Percentiles rank a stretch among this genome's conserved stretches.
Evolutionary conservation across 2,329 filamentous ascomycete genomes (phyloP).

Genomic region (Ophiocordyceps australis): DNA sequence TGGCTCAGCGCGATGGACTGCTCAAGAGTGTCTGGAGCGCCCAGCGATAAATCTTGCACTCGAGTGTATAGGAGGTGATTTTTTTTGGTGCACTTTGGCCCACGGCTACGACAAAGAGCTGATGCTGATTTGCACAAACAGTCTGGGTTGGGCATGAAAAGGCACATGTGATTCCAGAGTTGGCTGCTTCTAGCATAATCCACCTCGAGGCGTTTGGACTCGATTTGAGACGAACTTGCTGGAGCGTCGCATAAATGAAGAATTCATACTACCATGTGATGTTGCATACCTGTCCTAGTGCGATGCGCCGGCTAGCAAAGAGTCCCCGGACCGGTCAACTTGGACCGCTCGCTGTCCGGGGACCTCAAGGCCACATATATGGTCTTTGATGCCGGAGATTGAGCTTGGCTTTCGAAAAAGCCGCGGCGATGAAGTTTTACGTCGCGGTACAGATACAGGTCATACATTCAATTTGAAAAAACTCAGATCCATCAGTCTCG

Average conservation of each 20-base stretch:
- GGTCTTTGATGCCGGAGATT: conserved; percentile 41
- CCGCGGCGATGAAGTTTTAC: conserved; percentile 33
- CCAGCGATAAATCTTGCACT: conserved; percentile 31
- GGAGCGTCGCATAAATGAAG: too few species aligned
- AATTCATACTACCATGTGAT: too few species aligned
- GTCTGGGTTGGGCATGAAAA: conserved; percentile 16
- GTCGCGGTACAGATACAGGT: conserved; percentile 50
- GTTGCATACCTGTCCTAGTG: too few species aligned
- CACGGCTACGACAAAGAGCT: conserved; percentile 1
- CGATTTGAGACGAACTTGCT: conserved; percentile 21
- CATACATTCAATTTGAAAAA: conserved; percentile 22
- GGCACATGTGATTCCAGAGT: conserved; percentile 20
- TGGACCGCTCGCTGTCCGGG: conserved; percentile 23
- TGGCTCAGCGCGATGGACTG: conserved; percentile 90
- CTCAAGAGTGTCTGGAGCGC: conserved; percentile 94
- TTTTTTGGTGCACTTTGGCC: background rate
- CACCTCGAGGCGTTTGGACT: conserved; percentile 27
- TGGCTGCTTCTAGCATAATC: conserved; percentile 24
- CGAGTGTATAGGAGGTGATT: too few species aligned
- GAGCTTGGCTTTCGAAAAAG: conserved; percentile 36
- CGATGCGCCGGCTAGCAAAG: conserved; percentile 32
- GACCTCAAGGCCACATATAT: conserved; percentile 38
- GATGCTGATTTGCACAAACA: conserved; percentile 6
- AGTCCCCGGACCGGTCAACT: conserved; percentile 26
- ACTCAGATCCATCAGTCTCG: too few species aligned